Base-by-base conservation (phyloP, 2,329 filamentous ascomycete genomes). In the Calycina herbarum region DNA sequence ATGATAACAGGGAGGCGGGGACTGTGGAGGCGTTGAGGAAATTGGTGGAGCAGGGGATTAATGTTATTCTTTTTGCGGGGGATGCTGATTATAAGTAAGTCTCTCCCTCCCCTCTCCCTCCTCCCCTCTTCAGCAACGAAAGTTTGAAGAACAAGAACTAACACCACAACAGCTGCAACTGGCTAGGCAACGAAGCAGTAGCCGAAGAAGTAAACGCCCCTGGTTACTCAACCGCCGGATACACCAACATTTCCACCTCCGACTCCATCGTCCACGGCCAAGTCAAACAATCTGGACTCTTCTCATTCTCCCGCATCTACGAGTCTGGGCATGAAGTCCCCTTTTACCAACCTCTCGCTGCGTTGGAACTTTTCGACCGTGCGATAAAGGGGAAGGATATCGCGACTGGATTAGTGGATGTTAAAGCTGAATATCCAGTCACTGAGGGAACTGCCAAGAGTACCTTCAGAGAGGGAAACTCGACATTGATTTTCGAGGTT, bases 241-340 rank as follows among this genome's bases (percentile, higher is more conserved):
- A 94, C 74, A 83, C 85, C 0, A 86, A 89, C 27, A 85, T 95
- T 68, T 78, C 85, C 4, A 87, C 91, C 27, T 89, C 91, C 72
- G 83, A 83, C 57, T 81, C 82, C 10, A 76, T 85, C 76, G 88
- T 89, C 75, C 85, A 86, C 66, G 92, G 91, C 7, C 84, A 86
- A 68, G 90, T 92, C 0, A 85, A 91, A 13, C 91, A 94, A 77
- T 90, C 86, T 69, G 90, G 88, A 8, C 92, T 91, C 70, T 84
- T 90, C 66, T 85, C 83, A 31, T 90, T 90, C 73, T 85, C 84
- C 42, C 82, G 88, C 10, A 81, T 90, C 61, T 90, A 87, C 75
- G 84, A 89, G 69, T 81, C 86, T 29, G 61, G 62, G 1, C 88
- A 90, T 71, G 82, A 86, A 61, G 80, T 84, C 0, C 82, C 82